A percentile compares a stretch with the other conserved stretches of the same genome.
These are phyloP conservation scores for Middelhovenomyces tepae DNA, from an alignment of 805 yeast species.

Conservation along the genomic window DNA sequence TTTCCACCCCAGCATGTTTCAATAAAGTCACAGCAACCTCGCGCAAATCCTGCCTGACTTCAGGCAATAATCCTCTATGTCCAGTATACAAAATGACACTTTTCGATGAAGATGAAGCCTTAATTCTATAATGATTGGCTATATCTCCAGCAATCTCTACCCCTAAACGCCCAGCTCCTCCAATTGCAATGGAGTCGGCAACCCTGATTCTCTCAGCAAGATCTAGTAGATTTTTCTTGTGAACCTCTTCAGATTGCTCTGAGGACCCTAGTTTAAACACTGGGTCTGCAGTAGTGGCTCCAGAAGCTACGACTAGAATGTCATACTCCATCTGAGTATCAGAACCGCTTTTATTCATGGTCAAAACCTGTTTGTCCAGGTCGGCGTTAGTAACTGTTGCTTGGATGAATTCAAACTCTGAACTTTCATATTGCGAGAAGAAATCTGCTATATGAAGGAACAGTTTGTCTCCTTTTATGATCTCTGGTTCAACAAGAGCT, in stretches of 20 bases:
- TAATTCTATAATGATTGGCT: conserved; percentile 29
- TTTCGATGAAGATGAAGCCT: conserved; percentile 30
- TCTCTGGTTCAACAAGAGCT: no score
- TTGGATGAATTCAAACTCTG: no score
- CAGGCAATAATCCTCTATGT: conserved; percentile 10
- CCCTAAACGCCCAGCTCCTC: conserved; percentile 48
- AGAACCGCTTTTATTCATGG: no score
- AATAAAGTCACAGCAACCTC: conserved; percentile 10
- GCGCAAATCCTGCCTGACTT: conserved; percentile 4
- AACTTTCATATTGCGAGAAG: no score
- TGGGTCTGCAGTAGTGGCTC: conserved; percentile 9
- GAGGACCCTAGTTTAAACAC: conserved; percentile 12
- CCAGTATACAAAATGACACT: conserved; percentile 25
- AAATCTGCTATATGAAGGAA: no score
- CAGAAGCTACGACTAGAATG: conserved; percentile 15
- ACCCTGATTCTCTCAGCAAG: conserved; percentile 23
- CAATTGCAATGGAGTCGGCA: conserved; percentile 33
- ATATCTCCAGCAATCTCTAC: conserved; percentile 44
- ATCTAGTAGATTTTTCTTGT: not conserved
- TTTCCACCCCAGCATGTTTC: conserved; percentile 13
- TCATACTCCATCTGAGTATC: conserved; percentile 13
- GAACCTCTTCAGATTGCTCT: conserved; percentile 5
- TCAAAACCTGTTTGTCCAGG: no score
- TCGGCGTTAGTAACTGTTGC: no score
- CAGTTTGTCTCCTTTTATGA: no score